phyloP scores from a whole-genome alignment of 2,329 filamentous ascomycete species.

The Nakataea oryzae region DNA sequence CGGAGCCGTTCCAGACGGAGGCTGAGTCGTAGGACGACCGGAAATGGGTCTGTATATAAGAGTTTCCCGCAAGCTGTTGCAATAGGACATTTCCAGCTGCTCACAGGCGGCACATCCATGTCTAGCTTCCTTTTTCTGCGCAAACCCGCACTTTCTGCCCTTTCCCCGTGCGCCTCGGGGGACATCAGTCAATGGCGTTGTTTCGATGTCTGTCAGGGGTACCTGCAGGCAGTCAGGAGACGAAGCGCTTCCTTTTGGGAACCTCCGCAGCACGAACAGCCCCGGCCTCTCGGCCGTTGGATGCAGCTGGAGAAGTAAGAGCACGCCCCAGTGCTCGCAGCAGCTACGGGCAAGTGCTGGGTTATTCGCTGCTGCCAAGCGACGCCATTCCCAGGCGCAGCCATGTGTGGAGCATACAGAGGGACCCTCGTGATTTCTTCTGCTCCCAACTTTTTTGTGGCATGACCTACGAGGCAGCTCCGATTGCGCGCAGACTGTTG shows the following conservation, averaged over 20 bases:
- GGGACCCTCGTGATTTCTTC: too few species aligned
- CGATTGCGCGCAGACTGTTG: too few species aligned
- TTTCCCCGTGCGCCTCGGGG: background rate
- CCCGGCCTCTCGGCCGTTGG: background rate
- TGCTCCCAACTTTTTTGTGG: too few species aligned
- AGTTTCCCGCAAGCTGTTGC: background rate
- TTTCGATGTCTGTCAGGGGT: background rate
- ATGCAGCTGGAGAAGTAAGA: background rate
- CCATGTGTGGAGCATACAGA: too few species aligned
- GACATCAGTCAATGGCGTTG: too few species aligned
- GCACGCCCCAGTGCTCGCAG: background rate
- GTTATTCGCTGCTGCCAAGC: too few species aligned
- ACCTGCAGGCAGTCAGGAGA: background rate
- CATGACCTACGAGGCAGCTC: too few species aligned
- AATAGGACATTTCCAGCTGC: background rate
- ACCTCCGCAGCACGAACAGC: background rate
- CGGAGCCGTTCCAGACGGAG: constrained; percentile 31
- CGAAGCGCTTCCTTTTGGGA: background rate
- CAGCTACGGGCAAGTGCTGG: background rate
- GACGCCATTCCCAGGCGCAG: too few species aligned
- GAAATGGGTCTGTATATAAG: background rate
- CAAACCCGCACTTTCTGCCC: background rate
- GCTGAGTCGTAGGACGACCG: background rate
- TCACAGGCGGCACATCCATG: background rate
- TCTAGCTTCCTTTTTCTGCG: background rate